Conservation (phyloP, 257 asterid genomes). For the Capsicum chinense region DNA sequence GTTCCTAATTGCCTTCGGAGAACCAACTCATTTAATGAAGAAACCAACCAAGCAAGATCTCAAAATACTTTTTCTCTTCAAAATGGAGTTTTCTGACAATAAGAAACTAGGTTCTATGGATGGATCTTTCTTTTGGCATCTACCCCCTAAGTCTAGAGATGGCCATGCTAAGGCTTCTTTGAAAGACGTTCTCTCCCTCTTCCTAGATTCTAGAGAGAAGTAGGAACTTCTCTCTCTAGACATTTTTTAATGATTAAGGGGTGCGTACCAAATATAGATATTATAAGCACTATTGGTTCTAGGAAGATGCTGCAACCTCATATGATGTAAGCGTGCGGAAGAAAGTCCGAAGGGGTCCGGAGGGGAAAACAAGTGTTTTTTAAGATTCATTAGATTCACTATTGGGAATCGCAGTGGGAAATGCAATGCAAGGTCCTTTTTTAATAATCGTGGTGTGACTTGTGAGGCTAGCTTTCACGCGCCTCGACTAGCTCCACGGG, state of each 20-base stretch:
- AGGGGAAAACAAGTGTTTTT: not conserved
- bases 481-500: not conserved
- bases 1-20: not conserved
- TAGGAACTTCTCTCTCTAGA: not conserved
- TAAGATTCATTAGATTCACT: not conserved
- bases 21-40: not conserved
- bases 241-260: no score
- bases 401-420: not conserved
- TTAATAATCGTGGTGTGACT: not conserved
- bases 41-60: not conserved
- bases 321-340: no score
- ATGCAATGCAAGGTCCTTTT: not conserved
- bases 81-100: not conserved
- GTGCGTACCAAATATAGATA: no score
- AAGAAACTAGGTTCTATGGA: not conserved
- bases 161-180: not conserved
- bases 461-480: not conserved
- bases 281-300: no score
- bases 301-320: no score
- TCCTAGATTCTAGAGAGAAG: not conserved
- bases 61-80: not conserved
- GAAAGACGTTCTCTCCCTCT: not conserved
- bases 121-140: not conserved
- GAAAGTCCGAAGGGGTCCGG: no score
- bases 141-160: not conserved